A percentile compares a stretch with the other conserved stretches of the same genome.
Evolutionary conservation across 257 asterid genomes (phyloP).

Genomic region (Hygrophila difformis): DNA sequence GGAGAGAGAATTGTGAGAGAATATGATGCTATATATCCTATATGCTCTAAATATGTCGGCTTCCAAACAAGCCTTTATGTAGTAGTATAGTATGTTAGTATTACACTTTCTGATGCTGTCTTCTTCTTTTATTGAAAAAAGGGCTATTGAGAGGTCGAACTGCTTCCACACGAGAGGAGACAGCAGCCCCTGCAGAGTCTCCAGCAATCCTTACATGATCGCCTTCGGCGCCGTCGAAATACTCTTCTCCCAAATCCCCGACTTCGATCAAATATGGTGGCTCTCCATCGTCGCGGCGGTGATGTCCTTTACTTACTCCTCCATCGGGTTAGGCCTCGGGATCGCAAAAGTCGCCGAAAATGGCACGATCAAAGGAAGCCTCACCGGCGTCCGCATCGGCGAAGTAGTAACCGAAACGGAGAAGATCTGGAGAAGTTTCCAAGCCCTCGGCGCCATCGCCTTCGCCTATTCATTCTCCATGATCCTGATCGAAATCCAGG

Average conservation of each 20-base stretch:
- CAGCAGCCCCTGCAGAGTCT: conserved; percentile 13
- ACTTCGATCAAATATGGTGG: conserved; percentile 27
- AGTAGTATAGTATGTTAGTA: too few species aligned
- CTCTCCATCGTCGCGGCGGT: conserved; percentile 26
- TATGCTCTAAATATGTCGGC: too few species aligned
- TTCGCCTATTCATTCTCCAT: too few species aligned
- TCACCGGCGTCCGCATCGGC: conserved; percentile 7
- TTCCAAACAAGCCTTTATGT: too few species aligned
- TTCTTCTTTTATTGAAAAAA: not conserved
- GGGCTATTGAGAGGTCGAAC: conserved; percentile 23
- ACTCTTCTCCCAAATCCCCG: conserved; percentile 22
- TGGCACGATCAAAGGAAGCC: conserved; percentile 1
- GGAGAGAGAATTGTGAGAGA: too few species aligned
- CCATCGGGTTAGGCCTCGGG: conserved; percentile 27
- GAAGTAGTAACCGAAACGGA: not conserved
- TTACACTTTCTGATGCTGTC: too few species aligned
- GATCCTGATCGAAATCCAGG: conserved; percentile 1
- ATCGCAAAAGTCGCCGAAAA: conserved; percentile 19
- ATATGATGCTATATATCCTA: too few species aligned
- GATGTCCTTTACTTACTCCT: conserved; percentile 25
- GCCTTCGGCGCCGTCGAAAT: conserved; percentile 20
- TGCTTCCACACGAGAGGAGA: conserved; percentile 22
- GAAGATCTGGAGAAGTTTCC: too few species aligned
- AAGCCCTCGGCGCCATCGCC: too few species aligned
- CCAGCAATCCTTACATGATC: conserved; percentile 22